Base-by-base conservation (phyloP, 176 grass and related monocot genomes). In the Poa pratensis region DNA sequence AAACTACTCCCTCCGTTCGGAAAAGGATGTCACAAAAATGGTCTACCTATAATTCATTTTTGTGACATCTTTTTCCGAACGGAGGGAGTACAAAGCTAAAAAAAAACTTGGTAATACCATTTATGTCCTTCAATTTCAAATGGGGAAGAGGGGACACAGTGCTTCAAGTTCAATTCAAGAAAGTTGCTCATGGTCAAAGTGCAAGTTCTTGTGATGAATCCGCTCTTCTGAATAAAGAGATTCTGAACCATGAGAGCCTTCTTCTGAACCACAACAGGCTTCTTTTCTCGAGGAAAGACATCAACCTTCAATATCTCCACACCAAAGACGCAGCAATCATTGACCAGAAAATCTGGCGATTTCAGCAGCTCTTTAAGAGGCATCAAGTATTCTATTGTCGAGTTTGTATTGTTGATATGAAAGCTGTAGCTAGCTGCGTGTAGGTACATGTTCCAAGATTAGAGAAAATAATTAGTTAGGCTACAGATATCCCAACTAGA, bases 281-380 rank as follows among this genome's bases (percentile, higher is more conserved):
- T 76, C 32, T 42, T 66, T 37, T 84, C 18, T 28, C 24, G 1
- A 49, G 84, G 45, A 24, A 12, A 40, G 5, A 86, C 9, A 4
- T 72, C 26, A 0, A 57, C 20, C 18, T 72, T 49, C 58, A 80
- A 61, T 73, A 86, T 78, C 51, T 57, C 78, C 75, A 79, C 53
- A 80, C 84, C 40, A 72, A 85, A 68, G 34, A 85, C 76, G 73
- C 76, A 86, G 6, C 66, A 73, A 73, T 86, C 75, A 50, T 79
- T 76, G 49, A 79, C 76, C 18, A 79, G 64, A 79, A 35, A 79
- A 17, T 68, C 48, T 16, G 83, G 55, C 69, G 83, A 78, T 59
- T 69, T 85, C 62, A 78, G 49, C 58, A 78, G 48, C 10, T 85
- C 34, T 42, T 85, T 35, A 76, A 69, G 74, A 39, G 74, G 63